Base-by-base conservation (phyloP, 306 rosid genomes). In the Trifolium dubium region DNA sequence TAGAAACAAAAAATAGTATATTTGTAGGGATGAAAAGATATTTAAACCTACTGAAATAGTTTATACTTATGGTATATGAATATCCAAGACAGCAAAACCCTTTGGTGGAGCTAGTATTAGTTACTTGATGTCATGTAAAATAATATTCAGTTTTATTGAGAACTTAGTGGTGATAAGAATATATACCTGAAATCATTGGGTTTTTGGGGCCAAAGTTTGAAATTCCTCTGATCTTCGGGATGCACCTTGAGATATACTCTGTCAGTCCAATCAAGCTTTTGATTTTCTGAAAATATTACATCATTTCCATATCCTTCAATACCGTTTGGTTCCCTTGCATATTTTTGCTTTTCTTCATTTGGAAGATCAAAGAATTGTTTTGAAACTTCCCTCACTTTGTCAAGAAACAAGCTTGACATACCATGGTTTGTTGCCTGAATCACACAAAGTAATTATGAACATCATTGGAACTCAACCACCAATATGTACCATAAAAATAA, bases 261-360 rank as follows among this genome's bases (percentile, higher is more conserved):
- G 46, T 88, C 92, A 14, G 71, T 77, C 93, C 97, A 92, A 19
- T 92, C 96, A 46, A 88, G 88, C 31, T 46, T 86, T 81, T 89
- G 89, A 1, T 81, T 39, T 23, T 81, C 60, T 12, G 85, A 77
- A 34, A 72, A 71, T 28, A 85, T 74, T 19, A 37, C 14, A 74
- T 86, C 88, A n/a, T 63, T 83, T 51, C 91, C 89, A 77, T 86
- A 91, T 10, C 97, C 97, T 85, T 92, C 88, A n/a, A 74, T 3
- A 0, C 19, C 46, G 15, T 65, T 65, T 53, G 40, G 56, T 71
- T 66, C 74, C 79, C 85, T 77, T 39, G 78, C 71, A 63, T 64
- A 85, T 44, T 82, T 85, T 51, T 56, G 39, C 82, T 88, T 88
- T 78, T 82, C 88, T 77, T 82, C 87, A 37, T 55, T 82, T 8